A percentile compares a stretch with the other conserved stretches of the same genome.
phyloP scores from a whole-genome alignment of 2,329 filamentous ascomycete genomes.

The Scortechinia acanthostroma region DNA sequence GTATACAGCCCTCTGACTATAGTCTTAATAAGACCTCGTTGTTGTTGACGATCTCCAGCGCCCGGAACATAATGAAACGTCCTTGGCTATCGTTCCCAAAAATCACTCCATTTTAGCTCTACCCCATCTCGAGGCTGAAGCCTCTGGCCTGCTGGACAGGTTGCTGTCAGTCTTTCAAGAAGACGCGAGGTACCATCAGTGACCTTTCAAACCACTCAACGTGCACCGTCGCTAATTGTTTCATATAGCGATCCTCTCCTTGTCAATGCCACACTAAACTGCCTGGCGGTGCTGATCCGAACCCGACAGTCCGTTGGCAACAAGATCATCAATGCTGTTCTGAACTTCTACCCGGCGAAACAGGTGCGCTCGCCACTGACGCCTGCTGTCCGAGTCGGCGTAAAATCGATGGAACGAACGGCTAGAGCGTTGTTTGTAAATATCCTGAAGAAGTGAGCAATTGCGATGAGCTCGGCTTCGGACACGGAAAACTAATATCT shows the following conservation, averaged over 20 bases:
- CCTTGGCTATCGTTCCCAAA: conserved; percentile 74
- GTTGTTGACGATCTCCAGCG: conserved; percentile 49
- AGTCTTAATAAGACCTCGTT: conserved; percentile 6
- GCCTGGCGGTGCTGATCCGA: conserved; percentile 74
- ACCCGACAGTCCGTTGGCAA: conserved; percentile 73
- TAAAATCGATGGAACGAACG: conserved; percentile 93
- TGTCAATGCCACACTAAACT: conserved; percentile 86
- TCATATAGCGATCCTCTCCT: conserved; percentile 70
- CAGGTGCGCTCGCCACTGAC: conserved; percentile 72
- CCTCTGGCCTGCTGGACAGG: conserved; percentile 81
- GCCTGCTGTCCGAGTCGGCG: conserved; percentile 70
- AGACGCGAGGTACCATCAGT: conserved; percentile 63
- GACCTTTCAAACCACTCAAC: too few species aligned
- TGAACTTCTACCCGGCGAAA: conserved; percentile 88
- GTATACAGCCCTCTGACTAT: conserved; percentile 17
- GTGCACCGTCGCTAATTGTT: conserved; percentile 11
- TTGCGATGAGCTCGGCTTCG: conserved; percentile 1
- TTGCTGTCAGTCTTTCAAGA: conserved; percentile 81
- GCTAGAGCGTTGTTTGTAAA: conserved; percentile 78
- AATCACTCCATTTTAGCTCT: conserved; percentile 76
- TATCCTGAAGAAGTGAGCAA: conserved; percentile 65
- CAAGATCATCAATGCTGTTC: conserved; percentile 76
- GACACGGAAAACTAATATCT: conserved; percentile 10
- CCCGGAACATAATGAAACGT: conserved; percentile 74
- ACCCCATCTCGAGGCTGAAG: conserved; percentile 82